Evolutionary conservation across 257 asterid species (phyloP).

Genomic region (Ilex asprella): DNA sequence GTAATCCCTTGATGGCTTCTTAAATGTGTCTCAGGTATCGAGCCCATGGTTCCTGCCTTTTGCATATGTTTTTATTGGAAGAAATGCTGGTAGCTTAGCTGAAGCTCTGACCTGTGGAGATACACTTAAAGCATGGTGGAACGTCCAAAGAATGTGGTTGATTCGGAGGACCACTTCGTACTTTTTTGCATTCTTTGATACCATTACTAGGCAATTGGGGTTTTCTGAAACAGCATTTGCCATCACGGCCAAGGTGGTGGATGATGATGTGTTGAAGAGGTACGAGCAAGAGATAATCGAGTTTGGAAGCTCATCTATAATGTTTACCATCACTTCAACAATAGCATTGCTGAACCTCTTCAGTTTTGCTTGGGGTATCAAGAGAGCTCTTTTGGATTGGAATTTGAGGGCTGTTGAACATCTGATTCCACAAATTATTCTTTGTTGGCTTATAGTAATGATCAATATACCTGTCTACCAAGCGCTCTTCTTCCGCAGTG

Average conservation of each 20-base stretch:
- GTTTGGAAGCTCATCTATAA: constrained; percentile 49
- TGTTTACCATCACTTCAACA: constrained; percentile 42
- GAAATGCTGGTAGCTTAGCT: constrained; percentile 20
- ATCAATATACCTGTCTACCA: constrained; percentile 30
- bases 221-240: constrained; percentile 39
- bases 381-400: constrained; percentile 12
- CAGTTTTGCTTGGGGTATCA: constrained; percentile 35
- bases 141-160: constrained; percentile 45
- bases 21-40: constrained; percentile 27
- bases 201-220: constrained; percentile 33
- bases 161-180: constrained; percentile 48
- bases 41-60: constrained; percentile 56
- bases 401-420: constrained; percentile 2
- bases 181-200: constrained; percentile 45
- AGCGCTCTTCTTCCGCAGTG: constrained; percentile 32
- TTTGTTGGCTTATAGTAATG: constrained; percentile 19
- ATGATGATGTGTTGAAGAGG: constrained; percentile 40
- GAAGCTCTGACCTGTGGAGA: constrained; percentile 44
- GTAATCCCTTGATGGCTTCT: background rate
- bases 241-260: constrained; percentile 50
- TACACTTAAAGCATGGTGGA: constrained; percentile 59
- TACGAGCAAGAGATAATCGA: constrained; percentile 45
- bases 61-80: constrained; percentile 33
- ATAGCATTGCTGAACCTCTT: constrained; percentile 50
- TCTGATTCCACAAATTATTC: constrained; percentile 24